Percentiles rank a stretch among this genome's conserved stretches.
These are phyloP conservation scores for Porogramme epimiltina DNA, from an alignment of 1,284 basidiomycete species.

Conservation along the genomic window DNA sequence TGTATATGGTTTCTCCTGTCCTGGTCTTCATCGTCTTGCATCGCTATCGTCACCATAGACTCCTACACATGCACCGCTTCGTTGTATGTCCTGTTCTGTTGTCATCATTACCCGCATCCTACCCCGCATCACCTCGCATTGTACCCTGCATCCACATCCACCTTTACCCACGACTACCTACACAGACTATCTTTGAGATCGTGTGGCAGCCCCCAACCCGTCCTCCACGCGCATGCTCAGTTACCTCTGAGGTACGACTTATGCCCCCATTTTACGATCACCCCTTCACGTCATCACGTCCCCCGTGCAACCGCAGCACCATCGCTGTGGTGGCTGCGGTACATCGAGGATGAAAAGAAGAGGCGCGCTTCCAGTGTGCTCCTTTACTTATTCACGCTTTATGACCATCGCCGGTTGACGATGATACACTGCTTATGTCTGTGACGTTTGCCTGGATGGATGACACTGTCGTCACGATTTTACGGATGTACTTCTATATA, in stretches of 20 bases:
- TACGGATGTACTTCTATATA: too few relatives aligned
- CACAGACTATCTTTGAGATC: conserved; percentile 2
- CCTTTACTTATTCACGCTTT: conserved; percentile 15
- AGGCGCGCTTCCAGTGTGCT: conserved; percentile 5
- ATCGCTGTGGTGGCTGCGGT: too few relatives aligned
- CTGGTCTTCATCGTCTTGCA: neutral
- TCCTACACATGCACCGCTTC: conserved; percentile 7
- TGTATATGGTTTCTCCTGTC: conserved; percentile 10
- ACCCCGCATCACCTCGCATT: conserved; percentile 3
- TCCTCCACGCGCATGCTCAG: conserved; percentile 2
- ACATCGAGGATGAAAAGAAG: conserved; percentile 16
- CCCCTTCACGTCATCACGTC: conserved; percentile 8
- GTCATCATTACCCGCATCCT: conserved; percentile 7
- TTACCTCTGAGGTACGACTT: neutral
- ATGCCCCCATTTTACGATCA: conserved; percentile 14
- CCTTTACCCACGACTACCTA: conserved; percentile 4
- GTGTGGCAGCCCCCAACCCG: neutral
- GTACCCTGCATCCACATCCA: conserved; percentile 11
- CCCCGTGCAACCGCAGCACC: too few relatives aligned
- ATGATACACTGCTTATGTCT: too few relatives aligned
- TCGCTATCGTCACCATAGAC: conserved; percentile 1
- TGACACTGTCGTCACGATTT: too few relatives aligned
- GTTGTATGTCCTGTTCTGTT: conserved; percentile 15
- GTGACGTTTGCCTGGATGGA: too few relatives aligned
- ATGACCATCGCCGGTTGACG: too few relatives aligned